A percentile compares a stretch with the other conserved stretches of the same genome.
Conservation (phyloP, 768 basidiomycete species). For the Dendrothele bispora region DNA sequence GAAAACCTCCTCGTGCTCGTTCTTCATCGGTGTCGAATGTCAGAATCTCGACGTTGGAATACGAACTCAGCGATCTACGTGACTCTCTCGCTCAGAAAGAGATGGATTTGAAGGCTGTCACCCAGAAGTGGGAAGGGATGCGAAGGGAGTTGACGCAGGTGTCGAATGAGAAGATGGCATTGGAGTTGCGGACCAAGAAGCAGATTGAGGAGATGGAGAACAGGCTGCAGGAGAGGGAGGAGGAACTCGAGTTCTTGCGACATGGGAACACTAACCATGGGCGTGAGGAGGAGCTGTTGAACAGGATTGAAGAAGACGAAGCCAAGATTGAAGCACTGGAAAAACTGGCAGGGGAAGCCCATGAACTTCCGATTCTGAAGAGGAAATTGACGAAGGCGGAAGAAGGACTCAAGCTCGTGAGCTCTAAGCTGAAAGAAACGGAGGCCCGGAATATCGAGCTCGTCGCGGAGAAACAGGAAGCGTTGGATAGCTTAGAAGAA, state of each 20-base stretch:
- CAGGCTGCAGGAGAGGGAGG: slow-evolving; percentile 54
- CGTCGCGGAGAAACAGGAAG: slow-evolving; percentile 54
- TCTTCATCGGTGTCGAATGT: slow-evolving; percentile 61
- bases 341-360: slow-evolving; percentile 40
- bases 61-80: slow-evolving; percentile 51
- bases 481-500: slow-evolving; percentile 41
- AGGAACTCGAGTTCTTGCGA: slow-evolving; percentile 51
- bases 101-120: slow-evolving; percentile 36
- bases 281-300: slow-evolving; percentile 61
- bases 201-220: slow-evolving; percentile 44
- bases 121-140: slow-evolving; percentile 47
- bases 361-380: slow-evolving; percentile 35
- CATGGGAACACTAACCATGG: slow-evolving; percentile 38
- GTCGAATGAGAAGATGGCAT: slow-evolving; percentile 60
- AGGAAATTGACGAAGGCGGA: slow-evolving; percentile 40
- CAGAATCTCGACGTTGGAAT: slow-evolving; percentile 50
- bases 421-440: slow-evolving; percentile 32
- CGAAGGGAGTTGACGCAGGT: slow-evolving; percentile 49
- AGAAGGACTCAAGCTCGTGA: slow-evolving; percentile 41
- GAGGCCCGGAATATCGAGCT: slow-evolving; percentile 47
- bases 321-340: slow-evolving; percentile 63
- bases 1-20: slow-evolving; percentile 42
- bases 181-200: slow-evolving; percentile 45
- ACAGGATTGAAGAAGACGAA: slow-evolving; percentile 73
- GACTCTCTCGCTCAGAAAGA: slow-evolving; percentile 45